Evolutionary conservation across 1,139 yeast species (phyloP), one percentile per base, ranked within the genome.

Genomic region (Suhomyces panamericanus): DNA sequence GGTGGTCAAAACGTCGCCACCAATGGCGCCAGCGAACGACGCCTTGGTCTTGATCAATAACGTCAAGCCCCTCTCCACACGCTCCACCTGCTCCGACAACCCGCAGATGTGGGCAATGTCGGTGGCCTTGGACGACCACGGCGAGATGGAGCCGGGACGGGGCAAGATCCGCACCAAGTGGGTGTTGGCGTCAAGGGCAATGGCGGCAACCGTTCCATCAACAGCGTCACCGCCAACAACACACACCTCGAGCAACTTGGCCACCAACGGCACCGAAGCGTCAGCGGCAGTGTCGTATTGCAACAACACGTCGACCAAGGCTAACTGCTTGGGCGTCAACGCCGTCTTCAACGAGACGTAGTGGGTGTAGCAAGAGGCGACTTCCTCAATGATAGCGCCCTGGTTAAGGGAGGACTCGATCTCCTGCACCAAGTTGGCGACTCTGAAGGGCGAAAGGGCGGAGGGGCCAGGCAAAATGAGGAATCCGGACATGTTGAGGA

Each of bases 71-170:
- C 99, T 81, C 73, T 95, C 99, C 46, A 95, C 83, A 56, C 99
- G 80, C 59, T 82, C 87, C 37, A 93, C 76, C 49, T 76, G 78
- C 13, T 75, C 75, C 35, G 76, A 77, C 49, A 93, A 77, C 6
- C 97, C 97, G 70, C 97, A 89, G 42, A 87, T 95, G 47, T 82
- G 81, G 41, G 95, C 80, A 55, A 95, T 95, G 66, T 93, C 93
- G 38, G 99, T 91, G 31, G 99, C 99, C 70, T 95, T 95, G 14
- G 99, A 91, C 14, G 97, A 89, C 99, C 99, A 95, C 29, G 99
- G 99, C 22, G 98, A 91, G 54, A 93, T 90, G 20, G 99, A 93
- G 49, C 99, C 99, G 9, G 93, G 76, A 66, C 99, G 82, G 38
- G 99, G 99, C 47, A 91, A 76, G 45, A 95, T 77, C 63, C 95